These are phyloP conservation scores for Exophiala aquamarina DNA, from an alignment of 2,329 filamentous ascomycete genomes.

Conservation along the genomic window DNA sequence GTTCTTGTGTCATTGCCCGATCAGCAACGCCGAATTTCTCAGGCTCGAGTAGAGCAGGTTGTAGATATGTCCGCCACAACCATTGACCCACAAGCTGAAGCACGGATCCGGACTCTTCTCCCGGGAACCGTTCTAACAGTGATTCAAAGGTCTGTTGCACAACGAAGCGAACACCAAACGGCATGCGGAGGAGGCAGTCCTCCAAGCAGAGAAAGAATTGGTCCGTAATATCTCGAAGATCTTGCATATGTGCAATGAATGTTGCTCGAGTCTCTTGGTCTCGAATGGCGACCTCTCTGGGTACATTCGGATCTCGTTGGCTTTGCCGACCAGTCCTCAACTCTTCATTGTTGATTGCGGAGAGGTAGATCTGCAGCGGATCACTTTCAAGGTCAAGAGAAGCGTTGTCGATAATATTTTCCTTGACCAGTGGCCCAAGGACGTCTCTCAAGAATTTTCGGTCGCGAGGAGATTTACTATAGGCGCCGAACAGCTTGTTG, in stretches of 20 bases:
- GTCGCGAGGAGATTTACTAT: constrained; percentile 86
- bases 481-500: constrained; percentile 80
- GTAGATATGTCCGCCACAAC: constrained; percentile 92
- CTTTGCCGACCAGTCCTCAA: constrained; percentile 85
- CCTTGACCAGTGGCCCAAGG: constrained; percentile 78
- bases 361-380: constrained; percentile 94
- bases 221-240: constrained; percentile 90
- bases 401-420: constrained; percentile 90
- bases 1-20: constrained; percentile 80
- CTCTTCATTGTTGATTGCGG: constrained; percentile 95
- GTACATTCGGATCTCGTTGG: constrained; percentile 76
- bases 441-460: constrained; percentile 89
- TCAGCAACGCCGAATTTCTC: constrained; percentile 94
- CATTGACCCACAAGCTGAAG: constrained; percentile 85
- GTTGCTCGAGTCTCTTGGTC: constrained; percentile 88
- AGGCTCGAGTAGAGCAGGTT: constrained; percentile 83
- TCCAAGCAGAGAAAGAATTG: constrained; percentile 82
- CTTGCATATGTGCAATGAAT: constrained; percentile 92
- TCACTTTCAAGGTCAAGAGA: constrained; percentile 93
- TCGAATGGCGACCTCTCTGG: constrained; percentile 90
- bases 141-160: constrained; percentile 81
- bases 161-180: constrained; percentile 87
- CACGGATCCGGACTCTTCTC: constrained; percentile 73
- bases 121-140: constrained; percentile 73
- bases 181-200: constrained; percentile 81